phyloP scores from a whole-genome alignment of 129 eudicot genomes.

The Lonicera japonica region DNA sequence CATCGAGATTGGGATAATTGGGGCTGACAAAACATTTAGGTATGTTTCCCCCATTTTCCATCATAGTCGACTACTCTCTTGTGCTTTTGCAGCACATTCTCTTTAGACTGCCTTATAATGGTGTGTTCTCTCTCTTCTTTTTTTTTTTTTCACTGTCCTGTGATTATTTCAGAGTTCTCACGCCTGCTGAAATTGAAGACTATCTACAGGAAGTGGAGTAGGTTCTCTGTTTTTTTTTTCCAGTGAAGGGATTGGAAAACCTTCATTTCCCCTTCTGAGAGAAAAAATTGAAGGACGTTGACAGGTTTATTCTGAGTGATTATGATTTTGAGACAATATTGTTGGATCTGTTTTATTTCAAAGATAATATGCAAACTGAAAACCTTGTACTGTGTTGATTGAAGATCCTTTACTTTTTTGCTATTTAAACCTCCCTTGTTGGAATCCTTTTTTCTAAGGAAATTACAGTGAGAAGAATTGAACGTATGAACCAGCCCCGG shows the following conservation, averaged over 20 bases:
- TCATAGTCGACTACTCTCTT: no score
- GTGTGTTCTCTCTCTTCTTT: no score
- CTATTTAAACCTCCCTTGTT: no score
- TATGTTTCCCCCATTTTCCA: slow-evolving; percentile 11
- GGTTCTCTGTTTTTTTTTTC: slow-evolving; percentile 6
- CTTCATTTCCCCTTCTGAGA: neutral
- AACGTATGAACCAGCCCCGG: no score
- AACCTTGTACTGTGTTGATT: neutral
- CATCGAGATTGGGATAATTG: slow-evolving; percentile 92
- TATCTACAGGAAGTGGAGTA: slow-evolving; percentile 91
- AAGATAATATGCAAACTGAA: neutral
- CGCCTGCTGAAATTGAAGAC: slow-evolving; percentile 85
- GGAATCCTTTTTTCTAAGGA: no score
- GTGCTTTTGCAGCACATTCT: neutral
- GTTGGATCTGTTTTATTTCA: neutral
- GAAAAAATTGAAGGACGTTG: no score
- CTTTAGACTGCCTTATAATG: neutral
- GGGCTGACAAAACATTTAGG: slow-evolving; percentile 79
- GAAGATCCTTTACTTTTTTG: no score
- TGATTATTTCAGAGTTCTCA: slow-evolving; percentile 60
- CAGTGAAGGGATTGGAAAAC: slow-evolving; percentile 1
- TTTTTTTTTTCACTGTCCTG: neutral
- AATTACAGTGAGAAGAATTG: no score
- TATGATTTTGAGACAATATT: neutral
- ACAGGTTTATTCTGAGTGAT: neutral